Evolutionary conservation across 2,329 filamentous ascomycete genomes (phyloP), one percentile per base, ranked within the genome.

Genomic region (Thelonectria rubi): DNA sequence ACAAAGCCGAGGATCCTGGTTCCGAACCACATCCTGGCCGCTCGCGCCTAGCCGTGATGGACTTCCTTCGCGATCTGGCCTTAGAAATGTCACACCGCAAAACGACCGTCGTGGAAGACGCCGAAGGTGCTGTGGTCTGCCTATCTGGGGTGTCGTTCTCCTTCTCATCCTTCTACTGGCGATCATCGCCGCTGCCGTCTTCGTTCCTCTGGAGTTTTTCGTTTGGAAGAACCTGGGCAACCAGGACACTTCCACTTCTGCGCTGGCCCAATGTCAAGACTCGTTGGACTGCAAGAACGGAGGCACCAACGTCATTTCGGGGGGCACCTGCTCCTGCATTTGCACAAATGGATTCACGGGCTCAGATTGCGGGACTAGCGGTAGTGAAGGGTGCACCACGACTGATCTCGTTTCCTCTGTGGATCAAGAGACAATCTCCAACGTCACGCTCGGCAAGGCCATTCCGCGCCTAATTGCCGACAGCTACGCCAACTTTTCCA

Each of bases 311-410:
- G 85, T 94, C 15, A 77, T 93, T 18, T 86, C 84, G 15, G 81
- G 86, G 58, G 85, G 86, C 3, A 80, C 84, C 18, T 98, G 94
- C 78, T 90, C 89, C 12, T 99, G 94, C 74, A 87, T 97, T 45
- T 99, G 94, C 77, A 88, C 90, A 20, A 93, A 95, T 70, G 93
- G 94, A 1, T 98, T 94, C 74, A 94, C 91, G 0, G 84, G 85
- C 14, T 77, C 78, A 20, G 80, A 84, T 61, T 88, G 86, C 71
- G 81, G 80, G 5, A 74, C 76, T 21, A 74, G 77, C 2, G 81
- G 80, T 50, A 75, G 80, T 1, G 76, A 80, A 40, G 84, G 84
- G 15, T 88, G 86, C 70, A 84, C 84, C 1, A 85, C 82, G 1
- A 82, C 84, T 10, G 78, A 80, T 26, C 60, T 81, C 11, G 72